phyloP scores from a whole-genome alignment of 2,329 filamentous ascomycete genomes.

The Alternaria burnsii region DNA sequence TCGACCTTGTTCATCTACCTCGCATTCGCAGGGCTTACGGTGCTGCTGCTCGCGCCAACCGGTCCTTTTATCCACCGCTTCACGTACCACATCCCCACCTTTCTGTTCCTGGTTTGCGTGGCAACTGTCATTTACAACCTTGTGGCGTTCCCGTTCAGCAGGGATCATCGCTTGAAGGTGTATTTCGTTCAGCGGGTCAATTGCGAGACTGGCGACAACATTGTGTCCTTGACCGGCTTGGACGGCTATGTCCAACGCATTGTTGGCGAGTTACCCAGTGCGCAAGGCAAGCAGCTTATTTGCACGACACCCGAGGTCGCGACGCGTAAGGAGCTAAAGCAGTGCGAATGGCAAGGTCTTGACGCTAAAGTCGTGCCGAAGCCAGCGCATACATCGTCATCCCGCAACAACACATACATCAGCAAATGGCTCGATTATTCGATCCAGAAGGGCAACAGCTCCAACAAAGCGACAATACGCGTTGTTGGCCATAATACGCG shows the following conservation, averaged over 20 bases:
- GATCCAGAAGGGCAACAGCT: constrained; percentile 56
- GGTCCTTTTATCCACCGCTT: constrained; percentile 88
- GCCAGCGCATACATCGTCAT: constrained; percentile 32
- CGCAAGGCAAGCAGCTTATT: constrained; percentile 64
- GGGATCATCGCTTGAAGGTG: constrained; percentile 80
- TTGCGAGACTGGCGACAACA: constrained; percentile 73
- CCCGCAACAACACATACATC: constrained; percentile 37
- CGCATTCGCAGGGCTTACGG: constrained; percentile 70
- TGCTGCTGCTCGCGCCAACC: constrained; percentile 77
- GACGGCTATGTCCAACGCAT: constrained; percentile 60
- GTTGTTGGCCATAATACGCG: constrained; percentile 79
- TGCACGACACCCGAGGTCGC: constrained; percentile 53
- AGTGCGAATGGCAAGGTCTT: constrained; percentile 77
- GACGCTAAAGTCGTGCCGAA: constrained; percentile 69
- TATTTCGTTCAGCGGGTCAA: constrained; percentile 86
- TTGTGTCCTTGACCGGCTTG: constrained; percentile 62
- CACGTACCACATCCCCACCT: constrained; percentile 80
- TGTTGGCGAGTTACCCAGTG: constrained; percentile 74
- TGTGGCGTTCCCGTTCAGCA: constrained; percentile 85
- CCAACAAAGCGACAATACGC: constrained; percentile 68
- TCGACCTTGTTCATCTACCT: constrained; percentile 76
- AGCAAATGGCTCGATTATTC: constrained; percentile 71
- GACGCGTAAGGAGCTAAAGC: constrained; percentile 62
- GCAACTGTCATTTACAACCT: constrained; percentile 88
- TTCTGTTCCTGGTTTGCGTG: constrained; percentile 75